Base-by-base conservation (phyloP, 768 basidiomycete species). In the Rhizopogon vulgaris region DNA sequence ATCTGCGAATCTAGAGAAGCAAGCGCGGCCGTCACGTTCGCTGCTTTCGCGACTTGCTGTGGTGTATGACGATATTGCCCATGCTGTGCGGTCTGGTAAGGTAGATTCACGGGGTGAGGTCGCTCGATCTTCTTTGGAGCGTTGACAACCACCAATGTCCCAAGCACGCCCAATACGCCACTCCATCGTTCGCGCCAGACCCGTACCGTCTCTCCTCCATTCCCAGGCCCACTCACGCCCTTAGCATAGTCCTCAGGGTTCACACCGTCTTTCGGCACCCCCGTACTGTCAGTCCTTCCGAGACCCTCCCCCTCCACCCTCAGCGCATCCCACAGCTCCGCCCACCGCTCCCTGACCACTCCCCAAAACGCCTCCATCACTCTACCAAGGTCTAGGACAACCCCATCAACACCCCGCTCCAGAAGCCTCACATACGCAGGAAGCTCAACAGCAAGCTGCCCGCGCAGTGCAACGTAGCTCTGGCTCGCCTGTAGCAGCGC, bases 261-360 rank as follows among this genome's bases (percentile, higher is more conserved):
- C 14, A 34, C 22, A 15, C 14, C 22, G 45, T 15, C 15, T 34
- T 32, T 46, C 22, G 18, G 9, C 6, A 14, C 22, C 6, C 30
- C 30, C 18, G 14, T 11, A 46, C 28, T 22, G 8, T 74, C 76
- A 5, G 76, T 76, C 6, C 82, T 84, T 0, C 77, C 82, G 55
- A 84, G 84, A 70, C 78, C 66, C 69, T 86, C 84, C 2, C 83
- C 84, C 17, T 87, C 86, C 4, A 85, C 81, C 9, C 78, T 71
- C n/a, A 87, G 68, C 62, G 85, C 87, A 54, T 90, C 86, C 90
- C 90, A 92, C n/a, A 92, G 68, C n/a, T 82, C 83, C 2, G 73
- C 77, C 90, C 90, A 92, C 27, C 77, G 71, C 46, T 80, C 79
- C 39, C 78, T 73, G 6, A 87, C 76, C 37, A 78, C 78, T 14